Evolutionary conservation across 2,329 filamentous ascomycete species (phyloP).

Genomic region (Fusarium udum): DNA sequence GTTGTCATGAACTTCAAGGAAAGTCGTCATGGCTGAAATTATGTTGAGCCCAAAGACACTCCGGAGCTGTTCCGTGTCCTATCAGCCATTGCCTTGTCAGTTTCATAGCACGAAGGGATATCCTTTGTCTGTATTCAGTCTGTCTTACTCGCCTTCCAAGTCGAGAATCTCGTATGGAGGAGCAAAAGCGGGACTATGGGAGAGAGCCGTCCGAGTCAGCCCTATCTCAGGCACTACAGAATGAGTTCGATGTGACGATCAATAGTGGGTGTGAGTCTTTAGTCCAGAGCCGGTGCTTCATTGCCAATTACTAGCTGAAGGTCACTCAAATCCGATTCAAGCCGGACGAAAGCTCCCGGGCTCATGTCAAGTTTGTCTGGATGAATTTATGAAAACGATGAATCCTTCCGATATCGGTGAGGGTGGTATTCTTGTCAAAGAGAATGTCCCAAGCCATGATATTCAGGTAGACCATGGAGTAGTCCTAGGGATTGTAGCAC

Average conservation of each 20-base stretch:
- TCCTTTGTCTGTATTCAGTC: background rate
- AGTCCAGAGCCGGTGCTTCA: background rate
- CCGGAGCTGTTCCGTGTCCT: background rate
- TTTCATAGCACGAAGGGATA: background rate
- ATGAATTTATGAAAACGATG: background rate
- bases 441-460: background rate
- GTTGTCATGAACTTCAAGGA: background rate
- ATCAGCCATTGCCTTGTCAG: background rate
- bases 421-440: background rate
- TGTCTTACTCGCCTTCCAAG: background rate
- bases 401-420: background rate
- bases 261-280: background rate
- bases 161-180: background rate
- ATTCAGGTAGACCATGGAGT: background rate
- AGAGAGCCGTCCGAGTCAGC: slow-evolving; percentile 10
- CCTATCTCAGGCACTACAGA: slow-evolving; percentile 11
- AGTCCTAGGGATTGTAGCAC: background rate
- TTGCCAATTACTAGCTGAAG: background rate
- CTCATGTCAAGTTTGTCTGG: background rate
- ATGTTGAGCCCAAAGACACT: background rate
- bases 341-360: background rate
- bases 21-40: background rate
- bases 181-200: background rate
- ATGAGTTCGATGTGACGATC: background rate
- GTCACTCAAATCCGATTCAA: background rate